These are phyloP conservation scores for Arabidopsis arenosa DNA, from an alignment of 345 rosid genomes.

Conservation along the genomic window DNA sequence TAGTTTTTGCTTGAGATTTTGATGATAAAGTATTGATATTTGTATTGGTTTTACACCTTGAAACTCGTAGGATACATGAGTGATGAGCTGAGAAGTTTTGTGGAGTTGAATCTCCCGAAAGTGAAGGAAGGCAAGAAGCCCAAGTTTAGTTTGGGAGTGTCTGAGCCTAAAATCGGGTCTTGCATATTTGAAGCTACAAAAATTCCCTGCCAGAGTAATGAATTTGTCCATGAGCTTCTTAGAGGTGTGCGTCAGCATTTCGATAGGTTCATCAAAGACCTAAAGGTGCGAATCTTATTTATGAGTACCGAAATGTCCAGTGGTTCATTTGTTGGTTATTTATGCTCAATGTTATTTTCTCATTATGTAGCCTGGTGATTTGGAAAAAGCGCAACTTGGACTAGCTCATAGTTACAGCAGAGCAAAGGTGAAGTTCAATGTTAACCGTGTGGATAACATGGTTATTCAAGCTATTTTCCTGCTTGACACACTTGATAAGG, in stretches of 20 bases:
- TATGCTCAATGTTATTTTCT: neutral
- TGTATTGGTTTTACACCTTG: neutral
- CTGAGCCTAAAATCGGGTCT: constrained; percentile 89
- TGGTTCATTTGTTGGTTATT: neutral
- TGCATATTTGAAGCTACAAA: constrained; percentile 75
- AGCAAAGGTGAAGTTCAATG: constrained; percentile 97
- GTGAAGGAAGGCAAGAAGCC: constrained; percentile 83
- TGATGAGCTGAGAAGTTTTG: constrained; percentile 81
- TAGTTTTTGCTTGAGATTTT: neutral
- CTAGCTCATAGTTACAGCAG: constrained; percentile 95
- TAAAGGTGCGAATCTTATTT: constrained; percentile 61
- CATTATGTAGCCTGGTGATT: constrained; percentile 71
- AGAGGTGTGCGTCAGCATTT: constrained; percentile 89
- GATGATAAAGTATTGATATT: neutral
- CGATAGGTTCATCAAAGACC: constrained; percentile 81
- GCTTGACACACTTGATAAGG: constrained; percentile 89
- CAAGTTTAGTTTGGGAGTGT: constrained; percentile 79
- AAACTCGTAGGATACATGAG: constrained; percentile 63
- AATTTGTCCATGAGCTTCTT: constrained; percentile 83
- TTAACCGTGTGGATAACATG: constrained; percentile 90
- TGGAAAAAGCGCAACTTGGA: constrained; percentile 95
- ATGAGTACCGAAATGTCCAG: neutral
- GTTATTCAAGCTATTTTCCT: constrained; percentile 94
- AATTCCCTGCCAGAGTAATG: constrained; percentile 88
- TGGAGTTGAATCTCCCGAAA: constrained; percentile 88